Percentiles rank a stretch among this genome's conserved stretches.
Evolutionary conservation across 2,329 filamentous ascomycete genomes (phyloP).

Genomic region (Alternaria hordeiaustralica): DNA sequence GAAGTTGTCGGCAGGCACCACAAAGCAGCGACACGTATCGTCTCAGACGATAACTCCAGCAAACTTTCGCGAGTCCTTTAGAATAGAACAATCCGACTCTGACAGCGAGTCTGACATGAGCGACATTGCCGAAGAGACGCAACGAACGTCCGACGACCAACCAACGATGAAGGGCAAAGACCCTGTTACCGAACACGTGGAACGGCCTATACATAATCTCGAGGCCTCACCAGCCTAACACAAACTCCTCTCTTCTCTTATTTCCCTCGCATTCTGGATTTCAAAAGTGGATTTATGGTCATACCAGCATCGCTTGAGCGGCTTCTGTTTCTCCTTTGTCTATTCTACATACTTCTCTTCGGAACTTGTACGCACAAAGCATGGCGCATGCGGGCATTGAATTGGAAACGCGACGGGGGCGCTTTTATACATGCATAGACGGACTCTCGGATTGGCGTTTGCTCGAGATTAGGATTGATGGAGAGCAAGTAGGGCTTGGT

Average conservation of each 20-base stretch:
- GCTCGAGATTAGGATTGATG: constrained; percentile 3
- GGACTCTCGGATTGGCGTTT: constrained; percentile 9
- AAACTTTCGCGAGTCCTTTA: constrained; percentile 33
- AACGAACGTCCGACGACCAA: constrained; percentile 13
- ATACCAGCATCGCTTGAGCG: constrained; percentile 24
- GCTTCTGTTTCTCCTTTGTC: constrained; percentile 13
- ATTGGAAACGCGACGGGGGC: constrained; percentile 14
- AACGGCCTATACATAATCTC: constrained; percentile 12
- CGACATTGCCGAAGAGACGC: constrained; percentile 42
- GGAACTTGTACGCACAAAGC: constrained; percentile 18
- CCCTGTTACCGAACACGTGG: constrained; percentile 15
- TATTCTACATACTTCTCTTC: constrained; percentile 9
- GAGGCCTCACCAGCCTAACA: constrained; percentile 24
- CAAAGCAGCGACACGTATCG: constrained; percentile 45
- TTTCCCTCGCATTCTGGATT: constrained; percentile 20
- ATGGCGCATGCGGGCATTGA: constrained; percentile 20
- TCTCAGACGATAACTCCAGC: constrained; percentile 45
- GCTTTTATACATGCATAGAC: constrained; percentile 13
- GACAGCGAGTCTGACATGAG: constrained; percentile 41
- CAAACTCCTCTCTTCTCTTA: constrained; percentile 4
- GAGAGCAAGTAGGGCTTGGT: constrained; percentile 1
- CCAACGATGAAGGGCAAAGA: constrained; percentile 21
- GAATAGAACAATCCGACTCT: constrained; percentile 27
- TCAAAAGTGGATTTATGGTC: constrained; percentile 22
- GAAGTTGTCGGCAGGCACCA: constrained; percentile 31